Evolutionary conservation across 306 rosid genomes (phyloP).

Genomic region (Begonia peltatifolia): DNA sequence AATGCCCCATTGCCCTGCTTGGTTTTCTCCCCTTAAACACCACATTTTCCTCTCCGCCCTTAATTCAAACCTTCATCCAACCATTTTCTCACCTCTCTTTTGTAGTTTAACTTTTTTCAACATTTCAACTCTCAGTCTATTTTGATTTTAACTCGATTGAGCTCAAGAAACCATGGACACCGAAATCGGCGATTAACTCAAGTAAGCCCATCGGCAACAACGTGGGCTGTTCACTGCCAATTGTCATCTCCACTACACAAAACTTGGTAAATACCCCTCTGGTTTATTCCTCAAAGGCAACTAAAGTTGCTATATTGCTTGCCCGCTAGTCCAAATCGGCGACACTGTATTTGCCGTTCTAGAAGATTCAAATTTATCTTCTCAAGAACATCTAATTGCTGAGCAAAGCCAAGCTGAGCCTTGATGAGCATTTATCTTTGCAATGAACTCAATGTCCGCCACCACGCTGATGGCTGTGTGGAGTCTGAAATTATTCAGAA

Average conservation of each 20-base stretch:
- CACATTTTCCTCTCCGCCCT: no score
- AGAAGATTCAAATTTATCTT: conserved; percentile 43
- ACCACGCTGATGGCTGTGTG: no score
- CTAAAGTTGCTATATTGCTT: background rate
- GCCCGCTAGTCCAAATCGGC: conserved; percentile 34
- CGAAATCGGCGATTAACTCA: conserved; percentile 21
- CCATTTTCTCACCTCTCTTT: no score
- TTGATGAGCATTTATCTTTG: conserved; percentile 28
- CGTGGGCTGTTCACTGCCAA: conserved; percentile 13
- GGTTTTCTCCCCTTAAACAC: no score
- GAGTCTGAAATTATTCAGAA: no score
- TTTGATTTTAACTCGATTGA: no score
- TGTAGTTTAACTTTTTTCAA: no score
- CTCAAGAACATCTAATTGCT: conserved; percentile 31
- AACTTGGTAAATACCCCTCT: conserved; percentile 3
- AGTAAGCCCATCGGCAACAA: conserved; percentile 9
- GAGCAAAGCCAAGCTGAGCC: conserved; percentile 20
- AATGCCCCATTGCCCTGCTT: no score
- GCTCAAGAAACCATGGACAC: conserved; percentile 9
- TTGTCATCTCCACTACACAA: conserved; percentile 12
- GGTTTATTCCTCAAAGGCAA: no score
- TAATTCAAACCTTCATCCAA: no score
- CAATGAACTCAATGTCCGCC: conserved; percentile 47
- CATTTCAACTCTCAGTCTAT: no score
- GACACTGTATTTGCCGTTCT: conserved; percentile 38